These are phyloP conservation scores for Crotalaria pallida DNA, from an alignment of 306 rosid genomes.

Conservation along the genomic window DNA sequence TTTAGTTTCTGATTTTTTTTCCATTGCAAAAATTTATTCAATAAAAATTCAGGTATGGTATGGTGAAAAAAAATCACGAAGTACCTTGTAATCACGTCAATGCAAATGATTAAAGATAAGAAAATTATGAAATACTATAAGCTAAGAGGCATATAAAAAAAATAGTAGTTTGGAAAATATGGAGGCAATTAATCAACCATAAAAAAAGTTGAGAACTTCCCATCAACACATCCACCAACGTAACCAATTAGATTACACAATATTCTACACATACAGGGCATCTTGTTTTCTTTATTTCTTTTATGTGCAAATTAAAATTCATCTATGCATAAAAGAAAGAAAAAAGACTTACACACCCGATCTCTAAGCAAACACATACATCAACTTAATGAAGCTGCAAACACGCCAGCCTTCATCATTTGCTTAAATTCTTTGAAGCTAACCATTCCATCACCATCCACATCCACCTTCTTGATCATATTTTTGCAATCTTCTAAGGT, in stretches of 20 bases:
- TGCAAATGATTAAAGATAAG: not conserved
- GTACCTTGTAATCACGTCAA: not conserved
- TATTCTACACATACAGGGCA: constrained; percentile 4
- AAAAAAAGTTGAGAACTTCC: constrained; percentile 7
- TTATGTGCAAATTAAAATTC: not conserved
- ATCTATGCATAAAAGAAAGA: constrained; percentile 19
- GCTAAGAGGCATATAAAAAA: not conserved
- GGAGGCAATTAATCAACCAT: not conserved
- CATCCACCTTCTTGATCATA: constrained; percentile 41
- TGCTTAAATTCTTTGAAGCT: constrained; percentile 35
- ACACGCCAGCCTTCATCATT: constrained; percentile 42
- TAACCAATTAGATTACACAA: not conserved
- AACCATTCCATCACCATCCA: constrained; percentile 47
- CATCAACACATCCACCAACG: constrained; percentile 19
- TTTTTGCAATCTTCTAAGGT: constrained; percentile 31
- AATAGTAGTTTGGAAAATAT: not conserved
- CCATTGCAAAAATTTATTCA: not conserved
- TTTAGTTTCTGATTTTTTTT: not conserved
- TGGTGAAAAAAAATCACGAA: not conserved
- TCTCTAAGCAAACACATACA: not conserved
- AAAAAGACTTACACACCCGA: not conserved
- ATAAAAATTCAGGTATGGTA: not conserved
- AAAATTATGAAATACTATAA: not conserved
- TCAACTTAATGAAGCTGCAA: constrained; percentile 23
- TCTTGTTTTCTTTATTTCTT: constrained; percentile 10